Evolutionary conservation across 2,329 filamentous ascomycete genomes (phyloP).

Genomic region (Dactylellina drechsleri): DNA sequence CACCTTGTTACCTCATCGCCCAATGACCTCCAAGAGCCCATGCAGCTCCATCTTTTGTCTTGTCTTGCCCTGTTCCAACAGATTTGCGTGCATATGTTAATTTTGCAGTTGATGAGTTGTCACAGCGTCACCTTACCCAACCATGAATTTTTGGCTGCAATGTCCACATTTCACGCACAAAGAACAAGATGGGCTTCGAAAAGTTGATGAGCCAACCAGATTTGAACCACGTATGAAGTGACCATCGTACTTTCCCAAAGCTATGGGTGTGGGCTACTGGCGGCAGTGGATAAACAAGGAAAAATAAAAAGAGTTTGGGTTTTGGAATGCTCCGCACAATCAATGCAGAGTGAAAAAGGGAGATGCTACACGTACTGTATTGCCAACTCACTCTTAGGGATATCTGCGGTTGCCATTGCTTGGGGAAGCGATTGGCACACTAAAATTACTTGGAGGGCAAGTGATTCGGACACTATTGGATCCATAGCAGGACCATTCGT

Average conservation of each 20-base stretch:
- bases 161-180: constrained; percentile 52
- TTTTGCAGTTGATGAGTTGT: constrained; percentile 55
- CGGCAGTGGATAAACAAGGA: constrained; percentile 48
- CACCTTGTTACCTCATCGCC: constrained; percentile 30
- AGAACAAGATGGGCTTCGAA: constrained; percentile 44
- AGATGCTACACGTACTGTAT: constrained; percentile 37
- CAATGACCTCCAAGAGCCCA: constrained; percentile 35
- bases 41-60: constrained; percentile 46
- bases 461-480: constrained; percentile 48
- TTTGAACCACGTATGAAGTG: constrained; percentile 53
- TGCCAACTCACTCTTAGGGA: constrained; percentile 53
- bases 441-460: constrained; percentile 50
- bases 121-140: constrained; percentile 53
- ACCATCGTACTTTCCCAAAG: constrained; percentile 40
- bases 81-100: constrained; percentile 46
- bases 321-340: constrained; percentile 49
- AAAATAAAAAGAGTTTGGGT: constrained; percentile 22
- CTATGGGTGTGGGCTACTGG: constrained; percentile 43
- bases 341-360: constrained; percentile 37
- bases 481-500: constrained; percentile 52
- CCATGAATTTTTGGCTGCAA: constrained; percentile 50
- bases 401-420: constrained; percentile 51
- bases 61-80: constrained; percentile 39
- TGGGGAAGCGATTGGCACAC: constrained; percentile 47
- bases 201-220: constrained; percentile 31